Evolutionary conservation across 768 basidiomycete species (phyloP).

Genomic region (Suillus plorans): DNA sequence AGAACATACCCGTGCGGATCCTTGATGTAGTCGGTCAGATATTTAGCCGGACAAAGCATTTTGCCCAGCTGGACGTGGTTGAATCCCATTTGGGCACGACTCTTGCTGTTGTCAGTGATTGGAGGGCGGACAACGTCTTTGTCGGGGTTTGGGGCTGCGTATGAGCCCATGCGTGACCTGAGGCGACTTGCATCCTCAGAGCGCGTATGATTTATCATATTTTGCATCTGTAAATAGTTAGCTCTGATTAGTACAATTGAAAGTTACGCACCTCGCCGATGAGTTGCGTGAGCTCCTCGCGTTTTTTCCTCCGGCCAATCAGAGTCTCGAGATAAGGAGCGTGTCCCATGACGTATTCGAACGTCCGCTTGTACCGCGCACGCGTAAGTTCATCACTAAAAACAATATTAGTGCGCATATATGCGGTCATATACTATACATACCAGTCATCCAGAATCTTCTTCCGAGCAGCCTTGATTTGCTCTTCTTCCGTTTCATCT

Average conservation of each 20-base stretch:
- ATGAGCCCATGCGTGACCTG: neutral
- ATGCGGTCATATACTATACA: neutral
- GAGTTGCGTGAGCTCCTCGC: neutral
- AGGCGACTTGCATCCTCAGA: neutral
- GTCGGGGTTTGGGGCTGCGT: neutral
- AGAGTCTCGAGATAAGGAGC: neutral
- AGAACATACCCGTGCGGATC: neutral
- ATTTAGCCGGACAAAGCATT: slow-evolving; percentile 1
- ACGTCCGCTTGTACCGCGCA: neutral
- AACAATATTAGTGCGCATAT: neutral
- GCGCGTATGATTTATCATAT: neutral
- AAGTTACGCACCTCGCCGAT: neutral
- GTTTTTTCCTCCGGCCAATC: neutral
- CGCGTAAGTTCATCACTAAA: neutral
- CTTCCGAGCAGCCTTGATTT: neutral
- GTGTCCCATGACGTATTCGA: neutral
- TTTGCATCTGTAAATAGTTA: slow-evolving; percentile 1
- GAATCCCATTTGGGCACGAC: neutral
- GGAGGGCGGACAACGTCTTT: neutral
- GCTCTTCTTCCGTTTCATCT: neutral
- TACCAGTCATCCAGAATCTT: slow-evolving; percentile 3
- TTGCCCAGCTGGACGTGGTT: slow-evolving; percentile 5
- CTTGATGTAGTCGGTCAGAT: neutral
- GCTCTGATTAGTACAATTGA: neutral
- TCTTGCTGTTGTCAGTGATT: neutral